These are phyloP conservation scores for Diplotaxis tenuifolia DNA, from an alignment of 345 rosid species.

Conservation along the genomic window DNA sequence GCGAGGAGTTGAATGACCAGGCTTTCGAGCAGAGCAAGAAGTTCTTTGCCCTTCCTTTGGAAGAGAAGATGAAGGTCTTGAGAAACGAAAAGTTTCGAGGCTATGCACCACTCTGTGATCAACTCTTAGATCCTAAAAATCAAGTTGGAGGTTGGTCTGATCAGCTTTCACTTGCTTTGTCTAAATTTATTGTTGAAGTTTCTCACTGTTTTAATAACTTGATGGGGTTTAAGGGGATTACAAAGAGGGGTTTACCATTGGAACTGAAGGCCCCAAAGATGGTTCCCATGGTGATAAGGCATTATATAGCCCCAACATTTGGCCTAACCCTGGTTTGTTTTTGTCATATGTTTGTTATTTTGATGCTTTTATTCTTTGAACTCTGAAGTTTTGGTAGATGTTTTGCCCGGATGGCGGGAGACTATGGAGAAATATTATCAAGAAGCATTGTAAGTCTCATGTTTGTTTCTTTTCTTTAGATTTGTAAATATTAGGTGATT, in stretches of 20 bases:
- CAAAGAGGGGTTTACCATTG: conserved; percentile 73
- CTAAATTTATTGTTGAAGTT: not conserved
- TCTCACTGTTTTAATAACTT: not conserved
- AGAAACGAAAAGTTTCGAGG: conserved; percentile 71
- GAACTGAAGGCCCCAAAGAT: conserved; percentile 58
- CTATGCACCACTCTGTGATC: conserved; percentile 66
- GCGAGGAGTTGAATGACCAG: conserved; percentile 58
- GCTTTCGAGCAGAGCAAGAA: conserved; percentile 61
- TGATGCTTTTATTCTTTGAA: not conserved
- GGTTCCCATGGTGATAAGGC: conserved; percentile 55
- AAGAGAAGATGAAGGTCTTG: conserved; percentile 60
- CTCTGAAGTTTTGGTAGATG: not conserved
- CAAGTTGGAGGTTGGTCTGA: conserved; percentile 3
- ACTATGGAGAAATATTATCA: not conserved
- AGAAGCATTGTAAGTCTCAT: not conserved
- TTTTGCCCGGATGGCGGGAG: not conserved
- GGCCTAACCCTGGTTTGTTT: conserved; percentile 63
- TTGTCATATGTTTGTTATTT: not conserved
- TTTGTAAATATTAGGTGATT: not conserved
- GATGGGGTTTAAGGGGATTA: conserved; percentile 61
- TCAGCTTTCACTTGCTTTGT: not conserved
- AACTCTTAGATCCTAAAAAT: conserved; percentile 53
- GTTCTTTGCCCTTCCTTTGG: conserved; percentile 54
- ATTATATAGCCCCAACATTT: conserved; percentile 68
- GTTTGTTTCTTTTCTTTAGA: not conserved